Percentiles rank a stretch among this genome's conserved stretches.
These are phyloP conservation scores for Colletotrichum chrysophilum DNA, from an alignment of 2,329 filamentous ascomycete species.

Conservation along the genomic window DNA sequence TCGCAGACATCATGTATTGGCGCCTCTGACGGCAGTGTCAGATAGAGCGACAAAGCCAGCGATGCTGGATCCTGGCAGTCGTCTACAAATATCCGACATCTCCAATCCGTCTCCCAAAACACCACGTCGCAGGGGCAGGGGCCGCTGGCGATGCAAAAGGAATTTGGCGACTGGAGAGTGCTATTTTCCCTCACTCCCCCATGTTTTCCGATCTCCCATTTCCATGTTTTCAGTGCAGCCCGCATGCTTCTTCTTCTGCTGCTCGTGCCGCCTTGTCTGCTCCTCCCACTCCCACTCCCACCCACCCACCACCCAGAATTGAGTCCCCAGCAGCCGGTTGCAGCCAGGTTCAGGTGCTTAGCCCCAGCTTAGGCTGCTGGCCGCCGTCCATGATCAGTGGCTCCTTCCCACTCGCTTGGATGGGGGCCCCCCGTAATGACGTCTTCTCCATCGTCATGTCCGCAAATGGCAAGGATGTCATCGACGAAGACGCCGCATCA, in stretches of 20 bases:
- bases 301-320: neutral
- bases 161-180: neutral
- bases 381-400: neutral
- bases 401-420: constrained; percentile 7
- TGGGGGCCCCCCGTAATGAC: constrained; percentile 17
- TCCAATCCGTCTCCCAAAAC: neutral
- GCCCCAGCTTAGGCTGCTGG: neutral
- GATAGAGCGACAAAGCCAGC: neutral
- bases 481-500: neutral
- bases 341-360: neutral
- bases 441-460: constrained; percentile 12
- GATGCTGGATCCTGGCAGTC: neutral
- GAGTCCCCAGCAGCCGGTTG: neutral
- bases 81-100: neutral
- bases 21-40: neutral
- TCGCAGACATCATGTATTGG: neutral
- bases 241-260: neutral
- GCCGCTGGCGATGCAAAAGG: neutral
- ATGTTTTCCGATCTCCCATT: neutral
- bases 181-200: neutral
- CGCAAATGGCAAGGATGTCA: constrained; percentile 1
- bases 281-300: neutral
- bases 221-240: neutral
- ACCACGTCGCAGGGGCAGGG: neutral
- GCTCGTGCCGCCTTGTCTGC: neutral